Evolutionary conservation across 164 flowering plant genomes (phyloP), one percentile per base, ranked within the genome.

Genomic region (Chimonanthus salicifolius): DNA sequence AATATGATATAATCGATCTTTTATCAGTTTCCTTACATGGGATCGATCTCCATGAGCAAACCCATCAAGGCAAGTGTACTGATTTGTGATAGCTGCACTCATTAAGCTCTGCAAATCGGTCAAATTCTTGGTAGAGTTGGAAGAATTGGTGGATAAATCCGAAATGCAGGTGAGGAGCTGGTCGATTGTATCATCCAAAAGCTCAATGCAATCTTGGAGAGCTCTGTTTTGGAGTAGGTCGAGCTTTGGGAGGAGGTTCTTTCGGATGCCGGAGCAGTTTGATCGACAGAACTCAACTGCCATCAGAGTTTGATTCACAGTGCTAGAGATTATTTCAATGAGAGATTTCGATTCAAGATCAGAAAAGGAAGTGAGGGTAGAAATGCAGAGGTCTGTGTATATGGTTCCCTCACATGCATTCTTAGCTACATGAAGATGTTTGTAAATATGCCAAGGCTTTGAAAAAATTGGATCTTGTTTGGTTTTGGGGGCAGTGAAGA

Each of bases 11-110:
- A 92, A 21, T 5, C 80, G 54, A 0, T 66, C 67, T 69, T 87
- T 76, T 18, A 94, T 84, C 10, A 18, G 45, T 0, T 75, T 46
- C 9, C 91, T 71, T 4, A 87, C 73, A 5, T 74, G 68, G 3
- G 75, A 73, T 6, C 18, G 50, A 46, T 75, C 74, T 49, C 87
- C 80, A 64, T 76, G 72, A 16, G 86, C 85, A 64, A 94, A 86
- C 15, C 98, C 99, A 44, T 95, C 99, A 15, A 95, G 90, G 76
- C 98, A 95, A 2, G 98, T 93, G 84, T 80, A 77, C 75, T 87
- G 93, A 73, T 94, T 90, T 21, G 99, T 94, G 84, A 91, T 91
- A 13, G 93, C 92, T 1, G 82, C 99, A 71, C 99, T 94, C 18
- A 94, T 64, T 8, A 88, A 67, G 0, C 97, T 88, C 72, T 83